phyloP scores from a whole-genome alignment of 1,139 yeast genomes.

The Meyerozyma guilliermondii region DNA sequence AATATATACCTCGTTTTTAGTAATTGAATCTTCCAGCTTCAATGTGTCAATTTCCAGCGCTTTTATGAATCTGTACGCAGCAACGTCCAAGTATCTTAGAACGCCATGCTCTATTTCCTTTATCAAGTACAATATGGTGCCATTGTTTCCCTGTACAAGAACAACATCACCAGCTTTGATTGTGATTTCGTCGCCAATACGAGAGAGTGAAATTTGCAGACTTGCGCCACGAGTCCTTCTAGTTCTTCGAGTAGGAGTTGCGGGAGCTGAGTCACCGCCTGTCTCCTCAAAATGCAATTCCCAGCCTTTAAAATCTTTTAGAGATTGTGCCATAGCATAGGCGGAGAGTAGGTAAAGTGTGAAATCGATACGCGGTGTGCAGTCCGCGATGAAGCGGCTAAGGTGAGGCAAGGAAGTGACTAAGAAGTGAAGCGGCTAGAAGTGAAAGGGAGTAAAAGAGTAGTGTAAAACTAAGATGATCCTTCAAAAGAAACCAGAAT shows the following conservation, averaged over 20 bases:
- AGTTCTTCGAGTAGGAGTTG: background rate
- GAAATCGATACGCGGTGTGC: background rate
- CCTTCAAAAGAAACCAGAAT: too few relatives aligned
- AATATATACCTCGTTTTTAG: constrained; percentile 35
- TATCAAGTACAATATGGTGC: constrained; percentile 28
- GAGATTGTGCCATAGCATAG: background rate
- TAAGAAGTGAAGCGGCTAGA: too few relatives aligned
- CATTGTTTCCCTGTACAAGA: constrained; percentile 17
- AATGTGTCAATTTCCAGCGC: constrained; percentile 17
- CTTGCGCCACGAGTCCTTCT: background rate
- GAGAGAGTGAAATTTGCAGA: constrained; percentile 14
- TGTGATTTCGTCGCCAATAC: constrained; percentile 32
- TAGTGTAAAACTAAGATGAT: too few relatives aligned
- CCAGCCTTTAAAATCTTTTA: background rate
- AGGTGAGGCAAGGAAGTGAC: too few relatives aligned
- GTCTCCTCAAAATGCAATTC: background rate
- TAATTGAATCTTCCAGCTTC: constrained; percentile 7
- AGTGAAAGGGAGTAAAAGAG: too few relatives aligned
- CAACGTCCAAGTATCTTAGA: constrained; percentile 31
- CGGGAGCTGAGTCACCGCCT: background rate
- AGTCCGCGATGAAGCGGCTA: background rate
- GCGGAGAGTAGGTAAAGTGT: background rate
- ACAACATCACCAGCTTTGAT: constrained; percentile 39
- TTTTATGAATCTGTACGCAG: constrained; percentile 32
- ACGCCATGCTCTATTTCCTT: constrained; percentile 38